Base-by-base conservation (phyloP, 2,329 filamentous ascomycete species). In the Polytolypa hystricis region DNA sequence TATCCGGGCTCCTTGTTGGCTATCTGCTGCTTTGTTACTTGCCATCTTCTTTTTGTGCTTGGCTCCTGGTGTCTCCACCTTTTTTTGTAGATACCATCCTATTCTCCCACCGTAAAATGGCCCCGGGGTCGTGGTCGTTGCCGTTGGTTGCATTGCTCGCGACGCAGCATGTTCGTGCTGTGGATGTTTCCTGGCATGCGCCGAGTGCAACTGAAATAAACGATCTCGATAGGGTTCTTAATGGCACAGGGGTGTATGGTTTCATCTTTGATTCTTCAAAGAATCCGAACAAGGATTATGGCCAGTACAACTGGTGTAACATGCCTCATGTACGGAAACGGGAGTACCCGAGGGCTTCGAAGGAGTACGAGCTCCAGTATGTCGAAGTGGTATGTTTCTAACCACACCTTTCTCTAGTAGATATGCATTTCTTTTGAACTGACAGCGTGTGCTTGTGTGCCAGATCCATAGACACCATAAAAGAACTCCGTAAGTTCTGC, bases 401-500 rank as follows among this genome's bases (percentile, higher is more conserved):
- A 26, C 19, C 27, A 31, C n/a, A 40, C 30, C 21, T 20, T 16
- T 34, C 14, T 37, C 14, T 29, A 43, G 21, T 35, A 36, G 27
- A 18, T 23, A 15, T 35, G 56, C 37, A n/a, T n/a, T n/a, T n/a
- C n/a, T n/a, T n/a, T n/a, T n/a, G 27, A 42, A 27, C 43, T 30
- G 15, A 20, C 9, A 7, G n/a, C 14, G 4, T 28, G 9, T 15
- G 17, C 4, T 11, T 25, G 5, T 25, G n/a, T n/a, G n/a, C n/a
- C n/a, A 79, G 69, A 81, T 87, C 33, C 84, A 91, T 51, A 73
- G 84, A 35, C 84, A 91, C 54, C 84, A 91, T 58, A 91, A 91
- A 54, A 74, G 84, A 15, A 91, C 83, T 0, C 83, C 83, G 33
- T 35, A 35, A 27, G 33, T 28, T 11, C 6, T 12, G 4, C 17